Evolutionary conservation across 1,284 basidiomycete genomes (phyloP), one percentile per base, ranked within the genome.

Genomic region (Amylostereum areolatum): DNA sequence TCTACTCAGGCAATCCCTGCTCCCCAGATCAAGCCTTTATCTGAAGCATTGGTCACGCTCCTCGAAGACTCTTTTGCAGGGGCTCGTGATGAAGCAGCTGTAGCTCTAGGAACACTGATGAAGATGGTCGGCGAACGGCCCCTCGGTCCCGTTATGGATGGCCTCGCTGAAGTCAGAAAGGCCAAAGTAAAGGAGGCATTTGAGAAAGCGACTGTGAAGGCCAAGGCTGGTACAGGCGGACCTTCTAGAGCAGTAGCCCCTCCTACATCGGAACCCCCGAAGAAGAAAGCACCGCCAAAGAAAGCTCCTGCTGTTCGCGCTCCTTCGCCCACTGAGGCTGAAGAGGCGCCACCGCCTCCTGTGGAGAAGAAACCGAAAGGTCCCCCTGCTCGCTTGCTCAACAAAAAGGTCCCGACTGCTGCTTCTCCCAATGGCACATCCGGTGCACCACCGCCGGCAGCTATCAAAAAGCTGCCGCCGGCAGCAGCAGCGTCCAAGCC

Each of bases 41-140:
- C 91, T 1, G 92, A 96, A 54, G 74, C 81, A 2, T 76, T 98
- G 5, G 83, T 89, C 3, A 63, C 71, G 1, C 77, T 96, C 2
- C 77, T 97, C 25, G 89, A 91, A 64, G 97, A 99, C 65, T 83
- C 90, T 7, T 87, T 85, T 51, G 95, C 93, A 62, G 91, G 92
- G 30, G 93, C 97, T 25, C 82, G 97, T 45, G 89, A 89, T 52
- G 90, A 95, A 50, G 92, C 94, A 12, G 94, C 94, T 0, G 78
- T 80, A 34, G 91, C 87, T 58, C 74, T 99, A 31, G 97, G 96
- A 7, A 89, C 86, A 0, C 71, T 99, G 57, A 96, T 97, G 91
- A 97, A 93, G 74, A 94, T 99, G 75, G 82, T 99, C 10, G 97
- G 97, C 27, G 96, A 99, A 66, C 77, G 97, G 29, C 85, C 90